Base-by-base conservation (phyloP, 2,329 filamentous ascomycete genomes). In the Apiospora kogelbergensis region DNA sequence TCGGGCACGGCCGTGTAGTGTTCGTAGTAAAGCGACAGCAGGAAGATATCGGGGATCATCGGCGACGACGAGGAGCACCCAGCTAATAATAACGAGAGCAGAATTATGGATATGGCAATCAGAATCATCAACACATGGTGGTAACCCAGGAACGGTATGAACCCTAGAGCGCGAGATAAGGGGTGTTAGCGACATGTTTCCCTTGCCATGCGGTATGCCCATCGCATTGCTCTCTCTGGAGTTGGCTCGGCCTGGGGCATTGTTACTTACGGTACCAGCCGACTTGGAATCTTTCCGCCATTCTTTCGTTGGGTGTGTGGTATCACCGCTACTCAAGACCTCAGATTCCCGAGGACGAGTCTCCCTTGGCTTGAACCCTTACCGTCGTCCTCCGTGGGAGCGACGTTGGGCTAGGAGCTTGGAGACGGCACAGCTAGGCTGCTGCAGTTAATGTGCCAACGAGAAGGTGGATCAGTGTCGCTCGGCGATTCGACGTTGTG, bases 11-110 rank as follows among this genome's bases (percentile, higher is more conserved):
- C 93, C 24, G 90, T 89, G 83, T 98, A 98, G 71, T 88, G 86
- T 79, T 97, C 85, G 84, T 98, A 99, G 88, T 97, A 98, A 76
- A 99, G 89, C n/a, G 95, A 97, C 73, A 99, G 93, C 74, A 99
- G 90, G 87, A 98, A 99, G 81, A 99, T 98, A 78, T 91, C 90
- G 33, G 96, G 96, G 75, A 99, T 98, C 68, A 97, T 85, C 2
- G 95, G 96, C 66, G 95, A 98, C 48, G 95, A 97, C 11, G 95
- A 98, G 5, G 96, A 98, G 82, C 96, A 99, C 76, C 96, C 96
- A 77, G 96, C 95, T 74, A 99, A 86, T 76, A 99, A 84, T 72
- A 99, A 89, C 75, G 96, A 98, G 74, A 99, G 86, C 79, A 99
- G 85, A 81, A 99, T 97, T 77, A 99, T 97, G 63, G 95, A 89